These are phyloP conservation scores for Tanozyma kutaoensis DNA, from an alignment of 805 yeast species.

Conservation along the genomic window DNA sequence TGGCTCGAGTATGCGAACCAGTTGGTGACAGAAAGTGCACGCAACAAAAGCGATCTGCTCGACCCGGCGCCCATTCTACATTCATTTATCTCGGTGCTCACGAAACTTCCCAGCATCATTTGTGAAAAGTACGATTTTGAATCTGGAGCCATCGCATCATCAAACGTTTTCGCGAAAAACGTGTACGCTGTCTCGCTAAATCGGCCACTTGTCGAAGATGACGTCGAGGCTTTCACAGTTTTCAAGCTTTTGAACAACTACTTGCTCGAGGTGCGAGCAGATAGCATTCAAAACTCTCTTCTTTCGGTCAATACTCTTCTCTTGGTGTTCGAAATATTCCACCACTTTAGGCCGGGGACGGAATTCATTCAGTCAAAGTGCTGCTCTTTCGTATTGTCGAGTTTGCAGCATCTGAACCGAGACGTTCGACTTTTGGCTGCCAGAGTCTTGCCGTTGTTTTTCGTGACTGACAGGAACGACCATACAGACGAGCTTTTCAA, in stretches of 20 bases:
- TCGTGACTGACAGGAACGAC: conserved; percentile 21
- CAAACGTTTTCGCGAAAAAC: too few relatives aligned
- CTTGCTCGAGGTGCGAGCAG: too few relatives aligned
- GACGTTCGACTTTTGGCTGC: conserved; percentile 42
- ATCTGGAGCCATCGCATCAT: too few relatives aligned
- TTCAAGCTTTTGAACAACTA: too few relatives aligned
- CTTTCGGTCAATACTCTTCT: conserved; percentile 30
- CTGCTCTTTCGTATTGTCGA: conserved; percentile 27
- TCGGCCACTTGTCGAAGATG: too few relatives aligned
- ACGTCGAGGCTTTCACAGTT: too few relatives aligned
- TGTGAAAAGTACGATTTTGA: conserved; percentile 19
- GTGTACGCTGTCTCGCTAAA: too few relatives aligned
- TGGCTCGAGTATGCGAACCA: too few relatives aligned
- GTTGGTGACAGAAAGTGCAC: too few relatives aligned
- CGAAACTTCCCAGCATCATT: conserved; percentile 29
- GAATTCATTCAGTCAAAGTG: conserved; percentile 10
- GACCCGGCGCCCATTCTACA: conserved; percentile 7
- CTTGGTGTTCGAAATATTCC: conserved; percentile 34
- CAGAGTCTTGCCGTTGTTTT: conserved; percentile 39
- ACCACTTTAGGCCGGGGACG: conserved; percentile 32
- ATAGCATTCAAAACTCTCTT: too few relatives aligned
- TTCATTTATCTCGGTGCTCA: conserved; percentile 24
- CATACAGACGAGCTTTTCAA: conserved; percentile 30
- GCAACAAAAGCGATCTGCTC: too few relatives aligned
- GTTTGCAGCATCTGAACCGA: conserved; percentile 31